Percentiles rank a stretch among this genome's conserved stretches.
phyloP scores from a whole-genome alignment of 2,329 filamentous ascomycete species.

The Capronia epimyces region DNA sequence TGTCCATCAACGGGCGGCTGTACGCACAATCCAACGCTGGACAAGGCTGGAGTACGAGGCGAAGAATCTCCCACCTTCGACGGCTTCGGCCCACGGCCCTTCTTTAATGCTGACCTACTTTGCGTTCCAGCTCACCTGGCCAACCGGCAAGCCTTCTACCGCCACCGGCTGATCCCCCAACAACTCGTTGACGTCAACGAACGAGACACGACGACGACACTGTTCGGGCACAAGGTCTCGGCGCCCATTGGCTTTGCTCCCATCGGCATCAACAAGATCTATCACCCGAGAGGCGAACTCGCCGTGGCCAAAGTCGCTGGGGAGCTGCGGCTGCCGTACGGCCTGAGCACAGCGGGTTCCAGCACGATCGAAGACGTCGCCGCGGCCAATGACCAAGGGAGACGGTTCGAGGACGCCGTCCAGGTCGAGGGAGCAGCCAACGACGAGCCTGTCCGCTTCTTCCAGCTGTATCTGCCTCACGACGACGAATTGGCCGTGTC shows the following conservation, averaged over 20 bases:
- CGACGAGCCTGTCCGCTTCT: conserved; percentile 46
- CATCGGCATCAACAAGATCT: conserved; percentile 62
- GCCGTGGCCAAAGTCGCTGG: conserved; percentile 56
- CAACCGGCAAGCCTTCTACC: conserved; percentile 60
- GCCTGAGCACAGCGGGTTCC: conserved; percentile 54
- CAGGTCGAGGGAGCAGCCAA: conserved; percentile 28
- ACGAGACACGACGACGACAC: conserved; percentile 52
- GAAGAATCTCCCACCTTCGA: conserved; percentile 9
- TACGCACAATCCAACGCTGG: conserved; percentile 39
- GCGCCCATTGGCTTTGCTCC: conserved; percentile 61
- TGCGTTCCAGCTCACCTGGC: conserved; percentile 41
- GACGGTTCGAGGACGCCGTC: conserved; percentile 14
- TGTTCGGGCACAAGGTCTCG: conserved; percentile 56
- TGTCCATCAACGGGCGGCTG: conserved; percentile 53
- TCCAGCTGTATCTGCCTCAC: conserved; percentile 60
- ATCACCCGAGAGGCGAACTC: conserved; percentile 54
- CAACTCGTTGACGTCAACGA: conserved; percentile 58
- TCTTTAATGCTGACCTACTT: not conserved
- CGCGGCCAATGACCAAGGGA: conserved; percentile 47
- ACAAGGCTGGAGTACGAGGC: conserved; percentile 20
- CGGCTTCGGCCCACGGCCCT: conserved; percentile 30
- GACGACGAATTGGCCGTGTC: conserved; percentile 56
- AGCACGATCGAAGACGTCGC: conserved; percentile 55
- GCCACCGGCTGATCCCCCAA: conserved; percentile 57
- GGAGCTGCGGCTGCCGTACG: conserved; percentile 57